Evolutionary conservation across 2,329 filamentous ascomycete genomes (phyloP).

Genomic region (Fusarium papillatum): DNA sequence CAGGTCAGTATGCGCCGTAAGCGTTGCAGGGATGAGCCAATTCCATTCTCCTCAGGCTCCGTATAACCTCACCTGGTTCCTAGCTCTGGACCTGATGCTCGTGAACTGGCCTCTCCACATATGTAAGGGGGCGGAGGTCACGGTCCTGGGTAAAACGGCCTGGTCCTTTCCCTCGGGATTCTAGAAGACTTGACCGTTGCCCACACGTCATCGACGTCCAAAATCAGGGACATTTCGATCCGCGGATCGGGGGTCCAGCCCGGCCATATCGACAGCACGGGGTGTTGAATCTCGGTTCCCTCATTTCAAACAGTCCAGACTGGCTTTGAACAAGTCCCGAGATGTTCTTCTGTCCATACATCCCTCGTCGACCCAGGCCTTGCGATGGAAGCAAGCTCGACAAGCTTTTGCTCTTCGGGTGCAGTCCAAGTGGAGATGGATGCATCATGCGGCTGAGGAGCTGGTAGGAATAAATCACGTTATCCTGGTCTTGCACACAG

Average conservation of each 20-base stretch:
- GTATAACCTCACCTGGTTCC: neutral
- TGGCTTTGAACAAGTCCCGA: neutral
- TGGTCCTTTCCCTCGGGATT: neutral
- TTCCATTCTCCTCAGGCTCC: neutral
- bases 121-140: neutral
- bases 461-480: neutral
- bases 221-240: neutral
- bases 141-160: neutral
- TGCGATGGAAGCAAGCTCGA: neutral
- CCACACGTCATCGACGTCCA: neutral
- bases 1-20: neutral
- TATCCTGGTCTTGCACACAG: neutral
- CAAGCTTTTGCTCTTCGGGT: neutral
- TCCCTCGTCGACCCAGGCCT: neutral
- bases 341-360: neutral
- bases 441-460: neutral
- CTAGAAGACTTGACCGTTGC: neutral
- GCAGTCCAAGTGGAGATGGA: neutral
- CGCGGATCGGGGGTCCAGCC: neutral
- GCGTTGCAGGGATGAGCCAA: neutral
- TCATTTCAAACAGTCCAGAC: neutral
- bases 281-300: neutral
- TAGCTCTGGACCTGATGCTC: neutral
- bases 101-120: neutral
- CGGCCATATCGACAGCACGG: neutral